Evolutionary conservation across 345 rosid species (phyloP), one percentile per base, ranked within the genome.

Genomic region (Gossypium arboreum): DNA sequence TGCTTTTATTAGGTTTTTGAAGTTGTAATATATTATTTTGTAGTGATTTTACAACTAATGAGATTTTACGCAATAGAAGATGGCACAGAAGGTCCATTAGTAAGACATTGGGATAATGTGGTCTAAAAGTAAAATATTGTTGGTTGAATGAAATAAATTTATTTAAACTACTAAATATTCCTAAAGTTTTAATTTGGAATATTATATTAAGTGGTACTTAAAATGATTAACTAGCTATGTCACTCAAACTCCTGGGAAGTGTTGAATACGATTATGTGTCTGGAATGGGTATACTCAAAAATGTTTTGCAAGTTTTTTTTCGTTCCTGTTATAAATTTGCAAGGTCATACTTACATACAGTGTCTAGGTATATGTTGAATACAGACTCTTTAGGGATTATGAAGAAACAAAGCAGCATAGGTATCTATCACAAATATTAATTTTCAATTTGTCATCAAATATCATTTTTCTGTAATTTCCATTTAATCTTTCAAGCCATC

Each of bases 161-260:
- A 48, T 39, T 41, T 71, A 13, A 55, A 56, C 50, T n/a, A 56
- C 4, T 52, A 54, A 55, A 51, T 60, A 17, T 24, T 58, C 45
- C 45, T 60, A 17, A 2, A 22, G 41, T 62, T 20, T 61, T 48
- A 24, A 47, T 16, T 58, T 59, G 54, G 79, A 79, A 77, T 63
- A 64, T 72, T 69, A 61, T 17, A 12, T 25, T 54, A 71, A 44
- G 54, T 43, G 63, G 52, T 44, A 73, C 79, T 64, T 29, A 24
- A 50, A 18, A 18, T 70, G 68, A 72, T 47, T 76, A 79, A 72
- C 74, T 16, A 82, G 74, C 54, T 57, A 57, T 22, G 62, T 11
- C 27, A 57, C 62, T 57, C 4, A 27, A 57, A 57, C 62, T 22
- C 27, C 0, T 27, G 25, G 15, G 10, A 10, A 57, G 62, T 57